Evolutionary conservation across 2,329 filamentous ascomycete genomes (phyloP), one percentile per base, ranked within the genome.

Genomic region (Diplocarpon mali): DNA sequence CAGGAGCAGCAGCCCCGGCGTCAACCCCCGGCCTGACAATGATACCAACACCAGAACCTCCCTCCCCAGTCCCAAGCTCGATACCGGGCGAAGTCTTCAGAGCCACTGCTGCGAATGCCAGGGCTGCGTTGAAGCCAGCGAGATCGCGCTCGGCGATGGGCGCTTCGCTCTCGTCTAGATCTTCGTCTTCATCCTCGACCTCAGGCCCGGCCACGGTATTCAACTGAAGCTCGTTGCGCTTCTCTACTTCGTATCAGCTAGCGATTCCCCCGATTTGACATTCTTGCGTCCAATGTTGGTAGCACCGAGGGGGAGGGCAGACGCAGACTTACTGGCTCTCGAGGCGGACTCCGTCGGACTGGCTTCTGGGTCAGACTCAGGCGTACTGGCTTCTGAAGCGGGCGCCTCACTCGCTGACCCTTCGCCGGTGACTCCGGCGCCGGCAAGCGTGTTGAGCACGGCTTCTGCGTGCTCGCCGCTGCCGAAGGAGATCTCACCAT

Each of bases 401-500:
- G 32, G 29, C 28, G 20, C 27, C 15, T 14, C 41, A 14, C 13
- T 27, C 20, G 44, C 17, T 20, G 36, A 35, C 13, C 37, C 17
- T 35, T 36, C 38, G 13, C 37, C 42, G 32, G n/a, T n/a, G n/a
- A n/a, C n/a, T n/a, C 44, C 44, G 27, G 67, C 66, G 9, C 66
- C 65, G 17, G 65, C 60, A 38, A 70, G 62, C 7, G 67, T 66
- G 30, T 64, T 60, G 59, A 70, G 65, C 49, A 70, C 53, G 42
- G 62, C 57, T 35, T 61, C 62, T 13, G 63, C 67, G 45, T 57
- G 58, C 56, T 62, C 62, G 36, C 59, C 64, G 3, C 60, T 64
- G 46, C 64, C 66, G 42, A 71, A 67, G 35, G 67, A 68, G 46
- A 71, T 70, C 58, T 69, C 68, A 60, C 69, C 68, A 63, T 71